A percentile compares a stretch with the other conserved stretches of the same genome.
phyloP scores from a whole-genome alignment of 768 basidiomycete species.

The Paxillus involutus region DNA sequence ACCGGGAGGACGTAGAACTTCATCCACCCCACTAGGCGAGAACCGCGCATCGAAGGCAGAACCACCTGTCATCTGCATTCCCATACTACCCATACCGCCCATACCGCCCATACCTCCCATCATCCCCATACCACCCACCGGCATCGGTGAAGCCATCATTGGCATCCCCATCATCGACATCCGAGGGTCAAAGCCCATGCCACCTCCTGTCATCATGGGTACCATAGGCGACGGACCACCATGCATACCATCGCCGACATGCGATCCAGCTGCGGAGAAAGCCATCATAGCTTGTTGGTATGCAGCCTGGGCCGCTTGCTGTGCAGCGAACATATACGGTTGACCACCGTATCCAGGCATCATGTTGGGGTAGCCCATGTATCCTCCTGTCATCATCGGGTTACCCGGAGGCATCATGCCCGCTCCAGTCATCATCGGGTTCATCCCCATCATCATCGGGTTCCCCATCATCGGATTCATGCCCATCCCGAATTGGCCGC shows the following conservation, averaged over 20 bases:
- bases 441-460: constrained; percentile 63
- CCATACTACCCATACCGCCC: constrained; percentile 35
- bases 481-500: constrained; percentile 40
- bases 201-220: constrained; percentile 58
- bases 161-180: constrained; percentile 84
- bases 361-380: constrained; percentile 40
- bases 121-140: constrained; percentile 38
- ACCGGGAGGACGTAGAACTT: constrained; percentile 27
- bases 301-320: constrained; percentile 77
- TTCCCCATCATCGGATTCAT: constrained; percentile 76
- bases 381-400: constrained; percentile 55
- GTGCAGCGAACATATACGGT: constrained; percentile 84
- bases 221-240: constrained; percentile 38
- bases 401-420: constrained; percentile 49
- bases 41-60: constrained; percentile 60
- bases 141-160: constrained; percentile 53
- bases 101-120: constrained; percentile 42
- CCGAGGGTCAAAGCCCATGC: constrained; percentile 65
- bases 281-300: constrained; percentile 91
- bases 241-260: constrained; percentile 56
- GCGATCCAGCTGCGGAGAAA: constrained; percentile 73
- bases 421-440: constrained; percentile 57
- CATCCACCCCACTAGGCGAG: constrained; percentile 36
- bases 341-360: constrained; percentile 52
- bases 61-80: constrained; percentile 64